These are phyloP conservation scores for Podospora bellae-mahoneyi DNA, from an alignment of 495 filamentous ascomycete species.

Conservation along the genomic window DNA sequence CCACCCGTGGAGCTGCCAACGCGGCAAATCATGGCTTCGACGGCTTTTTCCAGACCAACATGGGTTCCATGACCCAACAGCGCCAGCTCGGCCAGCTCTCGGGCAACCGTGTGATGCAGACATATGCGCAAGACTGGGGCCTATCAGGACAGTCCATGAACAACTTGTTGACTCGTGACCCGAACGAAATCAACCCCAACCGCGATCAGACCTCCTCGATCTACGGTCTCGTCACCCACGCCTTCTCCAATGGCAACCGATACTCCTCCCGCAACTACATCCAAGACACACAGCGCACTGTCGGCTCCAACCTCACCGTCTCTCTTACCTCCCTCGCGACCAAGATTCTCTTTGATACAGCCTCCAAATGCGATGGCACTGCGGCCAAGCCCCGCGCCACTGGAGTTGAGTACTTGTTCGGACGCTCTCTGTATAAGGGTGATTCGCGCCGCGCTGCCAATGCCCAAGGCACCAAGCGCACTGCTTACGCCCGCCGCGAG, in stretches of 20 bases:
- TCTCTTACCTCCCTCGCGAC: slow-evolving; percentile 37
- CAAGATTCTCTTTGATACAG: slow-evolving; percentile 33
- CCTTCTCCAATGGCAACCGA: slow-evolving; percentile 35
- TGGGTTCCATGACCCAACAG: slow-evolving; percentile 31
- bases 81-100: slow-evolving; percentile 21
- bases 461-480: slow-evolving; percentile 22
- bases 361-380: slow-evolving; percentile 22
- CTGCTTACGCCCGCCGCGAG: slow-evolving; percentile 31
- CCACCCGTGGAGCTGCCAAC: slow-evolving; percentile 19
- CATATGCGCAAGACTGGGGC: slow-evolving; percentile 30
- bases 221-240: slow-evolving; percentile 35
- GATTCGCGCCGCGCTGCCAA: slow-evolving; percentile 28
- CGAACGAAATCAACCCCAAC: slow-evolving; percentile 31
- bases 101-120: slow-evolving; percentile 34
- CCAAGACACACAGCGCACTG: slow-evolving; percentile 27
- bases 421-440: slow-evolving; percentile 34
- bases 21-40: slow-evolving; percentile 33
- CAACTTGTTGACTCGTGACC: slow-evolving; percentile 33
- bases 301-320: slow-evolving; percentile 32
- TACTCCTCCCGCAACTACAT: slow-evolving; percentile 39
- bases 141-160: slow-evolving; percentile 25
- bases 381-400: slow-evolving; percentile 28
- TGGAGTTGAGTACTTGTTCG: slow-evolving; percentile 35
- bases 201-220: slow-evolving; percentile 36
- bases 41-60: slow-evolving; percentile 38